Conservation (phyloP, 176 grass and related monocot species). For the Microstegium vimineum region DNA sequence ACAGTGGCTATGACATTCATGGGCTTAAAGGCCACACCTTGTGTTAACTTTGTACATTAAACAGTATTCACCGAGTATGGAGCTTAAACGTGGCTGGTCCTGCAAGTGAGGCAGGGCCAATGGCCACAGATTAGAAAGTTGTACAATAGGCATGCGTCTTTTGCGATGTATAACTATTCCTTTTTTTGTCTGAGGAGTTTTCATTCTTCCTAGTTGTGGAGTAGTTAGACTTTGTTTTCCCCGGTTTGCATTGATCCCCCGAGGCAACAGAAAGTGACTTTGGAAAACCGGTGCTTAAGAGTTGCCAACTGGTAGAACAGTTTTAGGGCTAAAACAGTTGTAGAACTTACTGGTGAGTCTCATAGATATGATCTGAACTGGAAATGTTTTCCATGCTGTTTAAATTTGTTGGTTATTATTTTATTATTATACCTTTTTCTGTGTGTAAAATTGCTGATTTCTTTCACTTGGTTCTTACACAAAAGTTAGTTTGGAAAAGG, state of each 20-base stretch:
- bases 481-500: neutral
- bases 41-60: slow-evolving; percentile 64
- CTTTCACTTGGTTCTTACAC: neutral
- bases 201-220: slow-evolving; percentile 20
- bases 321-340: neutral
- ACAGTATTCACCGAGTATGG: slow-evolving; percentile 19
- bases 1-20: neutral
- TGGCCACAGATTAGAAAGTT: slow-evolving; percentile 25
- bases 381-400: slow-evolving; percentile 15
- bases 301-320: slow-evolving; percentile 5
- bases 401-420: slow-evolving; percentile 8
- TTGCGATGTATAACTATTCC: slow-evolving; percentile 38
- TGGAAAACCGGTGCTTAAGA: neutral
- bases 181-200: slow-evolving; percentile 28
- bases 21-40: slow-evolving; percentile 28
- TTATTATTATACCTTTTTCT: neutral
- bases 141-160: slow-evolving; percentile 43
- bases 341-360: slow-evolving; percentile 23
- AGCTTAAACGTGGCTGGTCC: slow-evolving; percentile 16
- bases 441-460: neutral
- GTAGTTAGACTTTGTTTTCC: slow-evolving; percentile 16
- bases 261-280: slow-evolving; percentile 17
- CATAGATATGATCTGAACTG: slow-evolving; percentile 28
- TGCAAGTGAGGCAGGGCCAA: slow-evolving; percentile 28
- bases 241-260: neutral